Base-by-base conservation (phyloP, 2,329 filamentous ascomycete species). In the Lecanoromycetidae sp. region DNA sequence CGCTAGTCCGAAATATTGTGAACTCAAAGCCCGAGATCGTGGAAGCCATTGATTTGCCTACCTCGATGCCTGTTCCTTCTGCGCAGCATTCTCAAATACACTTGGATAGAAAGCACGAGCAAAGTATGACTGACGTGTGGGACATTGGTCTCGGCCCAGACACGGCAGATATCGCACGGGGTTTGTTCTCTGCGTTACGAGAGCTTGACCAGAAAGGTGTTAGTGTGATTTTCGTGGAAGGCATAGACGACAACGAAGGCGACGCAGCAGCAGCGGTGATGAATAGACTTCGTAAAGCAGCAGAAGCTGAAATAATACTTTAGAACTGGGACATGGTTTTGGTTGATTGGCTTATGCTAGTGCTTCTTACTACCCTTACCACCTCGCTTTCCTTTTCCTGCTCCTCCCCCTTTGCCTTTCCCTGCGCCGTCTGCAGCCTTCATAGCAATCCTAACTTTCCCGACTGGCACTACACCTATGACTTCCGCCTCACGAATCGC, bases 221-320 rank as follows among this genome's bases (percentile, higher is more conserved):
- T 3, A 80, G 91, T 60, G 72, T 83, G 17, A 95, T 98, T 44
- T 84, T 88, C 56, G 86, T 96, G 9, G 91, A 98, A 62, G 90
- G 90, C 2, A 84, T 95, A 48, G 71, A 78, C 51, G 83, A 84
- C 45, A 56, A 61, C 50, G 78, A 82, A 50, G 80, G 83, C 26
- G 84, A 91, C 60, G 81, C 91, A 56, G 87, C 87, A 17, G 85
- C 86, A 20, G 91, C 84, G 20, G 80, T 90, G 55, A 88, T 90
- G 82, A 90, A 90, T 59, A 73, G 84, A 55, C 70, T 90, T 48
- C 75, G 84, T 54, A 90, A 90, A 67, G 84, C 84, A 46, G 84
- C 84, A 30, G 69, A 69, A 39, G 60, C 73, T 59, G 73, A 75
- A 60, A 61, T 72, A 52, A 66, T 68, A 19, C 30, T 42, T 6